Conservation (phyloP, 2,329 filamentous ascomycete genomes). For the Arthrocladium fulminans region DNA sequence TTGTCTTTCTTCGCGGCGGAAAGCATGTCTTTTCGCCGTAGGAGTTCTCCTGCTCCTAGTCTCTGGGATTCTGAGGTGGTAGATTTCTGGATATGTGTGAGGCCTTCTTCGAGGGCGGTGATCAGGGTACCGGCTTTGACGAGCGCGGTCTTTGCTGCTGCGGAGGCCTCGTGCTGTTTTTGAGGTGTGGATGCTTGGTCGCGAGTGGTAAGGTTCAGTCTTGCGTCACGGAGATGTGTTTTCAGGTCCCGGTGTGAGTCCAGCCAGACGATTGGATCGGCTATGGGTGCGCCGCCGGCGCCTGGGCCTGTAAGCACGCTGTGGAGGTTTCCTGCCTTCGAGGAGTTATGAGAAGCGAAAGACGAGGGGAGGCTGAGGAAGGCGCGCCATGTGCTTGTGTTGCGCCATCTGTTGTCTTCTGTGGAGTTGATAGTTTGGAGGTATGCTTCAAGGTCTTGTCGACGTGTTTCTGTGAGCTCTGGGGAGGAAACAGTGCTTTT, state of each 20-base stretch:
- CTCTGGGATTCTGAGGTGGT: conserved; percentile 22
- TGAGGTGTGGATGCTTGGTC: conserved; percentile 52
- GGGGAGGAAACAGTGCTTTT: conserved; percentile 48
- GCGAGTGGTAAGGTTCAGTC: conserved; percentile 49
- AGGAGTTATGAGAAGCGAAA: conserved; percentile 22
- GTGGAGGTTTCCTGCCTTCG: conserved; percentile 33
- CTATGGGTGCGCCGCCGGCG: conserved; percentile 30
- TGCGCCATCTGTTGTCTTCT: conserved; percentile 50
- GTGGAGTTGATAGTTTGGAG: conserved; percentile 49
- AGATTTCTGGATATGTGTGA: conserved; percentile 34
- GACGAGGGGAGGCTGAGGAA: conserved; percentile 49
- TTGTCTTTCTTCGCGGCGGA: conserved; percentile 51
- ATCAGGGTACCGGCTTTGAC: conserved; percentile 49
- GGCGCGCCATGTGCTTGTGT: conserved; percentile 46
- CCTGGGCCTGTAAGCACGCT: conserved; percentile 35
- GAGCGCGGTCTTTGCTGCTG: conserved; percentile 52
- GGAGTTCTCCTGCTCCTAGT: conserved; percentile 53
- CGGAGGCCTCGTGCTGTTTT: conserved; percentile 54
- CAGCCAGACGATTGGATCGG: conserved; percentile 52
- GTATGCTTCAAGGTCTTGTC: conserved; percentile 49
- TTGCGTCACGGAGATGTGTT: conserved; percentile 50
- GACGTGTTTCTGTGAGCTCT: conserved; percentile 48
- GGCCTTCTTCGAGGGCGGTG: conserved; percentile 47
- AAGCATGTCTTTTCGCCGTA: conserved; percentile 50
- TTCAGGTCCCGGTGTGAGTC: conserved; percentile 54